These are phyloP conservation scores for Stropharia rugosoannulata DNA, from an alignment of 768 basidiomycete species.

Conservation along the genomic window DNA sequence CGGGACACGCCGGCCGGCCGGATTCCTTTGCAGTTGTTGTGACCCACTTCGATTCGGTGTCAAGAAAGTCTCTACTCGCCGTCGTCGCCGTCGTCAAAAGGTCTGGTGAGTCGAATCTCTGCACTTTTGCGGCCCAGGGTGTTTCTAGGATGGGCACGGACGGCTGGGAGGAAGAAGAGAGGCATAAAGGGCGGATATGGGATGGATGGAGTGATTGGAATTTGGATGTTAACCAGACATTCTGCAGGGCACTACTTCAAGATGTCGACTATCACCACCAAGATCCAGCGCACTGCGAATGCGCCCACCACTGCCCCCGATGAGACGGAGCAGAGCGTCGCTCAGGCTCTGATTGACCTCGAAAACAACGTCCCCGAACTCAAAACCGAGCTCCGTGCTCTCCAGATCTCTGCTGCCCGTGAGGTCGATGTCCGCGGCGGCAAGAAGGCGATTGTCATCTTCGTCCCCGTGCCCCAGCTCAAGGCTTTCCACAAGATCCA, in stretches of 20 bases:
- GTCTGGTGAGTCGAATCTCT: slow-evolving; percentile 61
- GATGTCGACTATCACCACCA: slow-evolving; percentile 75
- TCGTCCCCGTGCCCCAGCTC: slow-evolving; percentile 95
- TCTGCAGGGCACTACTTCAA: slow-evolving; percentile 39
- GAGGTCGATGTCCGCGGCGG: slow-evolving; percentile 99
- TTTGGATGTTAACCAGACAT: slow-evolving; percentile 49
- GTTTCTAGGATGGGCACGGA: slow-evolving; percentile 22
- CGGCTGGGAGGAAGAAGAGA: slow-evolving; percentile 20
- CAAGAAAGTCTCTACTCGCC: slow-evolving; percentile 35
- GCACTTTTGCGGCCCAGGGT: slow-evolving; percentile 24
- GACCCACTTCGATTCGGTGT: slow-evolving; percentile 24
- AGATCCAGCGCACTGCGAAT: slow-evolving; percentile 96
- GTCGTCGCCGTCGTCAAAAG: slow-evolving; percentile 58
- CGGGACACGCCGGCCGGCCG: slow-evolving; percentile 10
- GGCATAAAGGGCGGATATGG: slow-evolving; percentile 30
- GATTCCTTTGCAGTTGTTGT: slow-evolving; percentile 33
- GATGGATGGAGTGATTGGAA: slow-evolving; percentile 52
- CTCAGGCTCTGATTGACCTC: slow-evolving; percentile 95
- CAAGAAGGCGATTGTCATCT: slow-evolving; percentile 99
- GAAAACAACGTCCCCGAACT: slow-evolving; percentile 98
- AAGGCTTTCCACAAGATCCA: slow-evolving; percentile 99
- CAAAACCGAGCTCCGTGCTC: slow-evolving; percentile 91
- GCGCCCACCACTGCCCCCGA: slow-evolving; percentile 88
- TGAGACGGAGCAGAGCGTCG: slow-evolving; percentile 88
- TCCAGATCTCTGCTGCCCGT: slow-evolving; percentile 97